These are phyloP conservation scores for Rhizophagus prolifer DNA, from an alignment of 192 early-diverging fungal species.

Conservation along the genomic window DNA sequence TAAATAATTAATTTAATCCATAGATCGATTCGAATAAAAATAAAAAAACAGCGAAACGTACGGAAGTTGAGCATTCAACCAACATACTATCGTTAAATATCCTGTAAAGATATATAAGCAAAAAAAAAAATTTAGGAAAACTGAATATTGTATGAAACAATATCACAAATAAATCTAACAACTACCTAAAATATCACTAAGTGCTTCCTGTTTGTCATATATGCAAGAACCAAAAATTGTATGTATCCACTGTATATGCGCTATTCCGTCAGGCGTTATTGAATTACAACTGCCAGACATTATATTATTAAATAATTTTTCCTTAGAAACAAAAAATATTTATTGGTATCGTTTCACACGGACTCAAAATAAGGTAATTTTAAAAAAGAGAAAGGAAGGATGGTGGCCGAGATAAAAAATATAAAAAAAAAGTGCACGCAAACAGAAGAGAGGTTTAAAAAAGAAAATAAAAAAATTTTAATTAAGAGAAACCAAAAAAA, in stretches of 20 bases:
- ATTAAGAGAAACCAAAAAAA: too few species aligned
- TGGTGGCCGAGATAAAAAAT: neutral
- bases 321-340: neutral
- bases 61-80: slow-evolving; percentile 74
- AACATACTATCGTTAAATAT: slow-evolving; percentile 62
- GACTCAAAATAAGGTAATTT: neutral
- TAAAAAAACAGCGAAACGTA: slow-evolving; percentile 40
- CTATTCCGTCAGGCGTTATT: neutral
- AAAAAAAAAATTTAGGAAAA: neutral
- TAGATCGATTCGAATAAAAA: neutral
- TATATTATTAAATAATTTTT: slow-evolving; percentile 1
- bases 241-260: neutral
- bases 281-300: neutral
- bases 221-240: slow-evolving; percentile 52
- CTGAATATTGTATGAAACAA: neutral
- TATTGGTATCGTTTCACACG: neutral
- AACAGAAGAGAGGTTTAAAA: neutral
- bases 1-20: neutral
- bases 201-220: slow-evolving; percentile 39
- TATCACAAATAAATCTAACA: neutral
- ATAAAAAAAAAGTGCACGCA: neutral
- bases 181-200: slow-evolving; percentile 42
- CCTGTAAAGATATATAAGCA: slow-evolving; percentile 30
- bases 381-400: neutral
- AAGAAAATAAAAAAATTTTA: neutral